A percentile compares a stretch with the other conserved stretches of the same genome.
phyloP scores from a whole-genome alignment of 2,329 filamentous ascomycete genomes.

The Aspergillus nomiae region DNA sequence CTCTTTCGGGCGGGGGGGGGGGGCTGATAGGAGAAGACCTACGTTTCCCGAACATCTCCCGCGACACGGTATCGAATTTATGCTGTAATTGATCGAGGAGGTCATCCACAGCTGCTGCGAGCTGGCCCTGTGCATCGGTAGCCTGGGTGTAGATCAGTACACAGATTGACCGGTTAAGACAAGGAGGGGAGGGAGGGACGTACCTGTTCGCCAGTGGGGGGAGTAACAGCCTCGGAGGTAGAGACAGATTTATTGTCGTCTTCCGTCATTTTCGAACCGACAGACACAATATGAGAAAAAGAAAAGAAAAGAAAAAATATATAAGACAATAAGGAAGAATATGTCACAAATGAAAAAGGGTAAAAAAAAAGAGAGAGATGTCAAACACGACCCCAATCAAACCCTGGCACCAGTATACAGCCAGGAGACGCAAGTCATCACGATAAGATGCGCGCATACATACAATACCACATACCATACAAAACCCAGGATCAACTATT shows the following conservation, averaged over 20 bases:
- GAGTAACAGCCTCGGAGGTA: slow-evolving; percentile 19
- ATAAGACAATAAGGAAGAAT: background rate
- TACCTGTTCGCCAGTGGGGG: slow-evolving; percentile 24
- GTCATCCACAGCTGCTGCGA: slow-evolving; percentile 81
- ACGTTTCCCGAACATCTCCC: slow-evolving; percentile 89
- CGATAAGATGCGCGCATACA: background rate
- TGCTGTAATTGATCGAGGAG: slow-evolving; percentile 79
- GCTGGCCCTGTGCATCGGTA: slow-evolving; percentile 49
- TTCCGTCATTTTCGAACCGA: slow-evolving; percentile 8
- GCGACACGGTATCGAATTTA: slow-evolving; percentile 83
- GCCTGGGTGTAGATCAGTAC: slow-evolving; percentile 10
- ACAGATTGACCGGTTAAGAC: background rate
- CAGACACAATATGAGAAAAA: background rate
- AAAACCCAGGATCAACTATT: slow-evolving; percentile 28
- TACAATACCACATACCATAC: background rate
- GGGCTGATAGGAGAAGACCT: slow-evolving; percentile 35
- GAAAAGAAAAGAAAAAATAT: background rate
- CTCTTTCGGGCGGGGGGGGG: background rate
- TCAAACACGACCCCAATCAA: too few relatives aligned
- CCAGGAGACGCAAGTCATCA: background rate
- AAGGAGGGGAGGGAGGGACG: background rate
- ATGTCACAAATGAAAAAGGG: background rate
- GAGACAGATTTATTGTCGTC: slow-evolving; percentile 22
- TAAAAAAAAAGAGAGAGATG: background rate
- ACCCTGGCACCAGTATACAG: background rate